Conservation (phyloP, 2,329 filamentous ascomycete species). For the Pseudophaeomoniella oleicola region DNA sequence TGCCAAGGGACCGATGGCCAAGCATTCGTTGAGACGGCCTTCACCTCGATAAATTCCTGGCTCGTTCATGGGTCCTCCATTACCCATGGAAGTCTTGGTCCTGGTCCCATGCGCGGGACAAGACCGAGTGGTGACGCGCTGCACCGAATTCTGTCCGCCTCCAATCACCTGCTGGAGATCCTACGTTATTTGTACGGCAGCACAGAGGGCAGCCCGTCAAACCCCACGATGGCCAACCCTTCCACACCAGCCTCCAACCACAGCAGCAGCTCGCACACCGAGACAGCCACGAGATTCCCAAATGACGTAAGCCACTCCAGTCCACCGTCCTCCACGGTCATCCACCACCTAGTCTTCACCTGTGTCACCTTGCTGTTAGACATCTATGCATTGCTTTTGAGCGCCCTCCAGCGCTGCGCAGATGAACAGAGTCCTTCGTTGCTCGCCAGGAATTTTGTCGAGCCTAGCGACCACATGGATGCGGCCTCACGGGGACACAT, state of each 20-base stretch:
- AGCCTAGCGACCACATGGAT: background rate
- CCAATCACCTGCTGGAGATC: constrained; percentile 4
- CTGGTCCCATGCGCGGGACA: background rate
- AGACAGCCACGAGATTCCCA: background rate
- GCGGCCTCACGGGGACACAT: constrained; percentile 4
- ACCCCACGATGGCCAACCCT: background rate
- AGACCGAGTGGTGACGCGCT: constrained; percentile 2
- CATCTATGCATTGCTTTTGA: constrained; percentile 4
- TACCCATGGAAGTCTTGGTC: constrained; percentile 1
- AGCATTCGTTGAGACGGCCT: constrained; percentile 4
- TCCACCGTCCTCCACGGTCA: constrained; percentile 2
- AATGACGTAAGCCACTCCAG: background rate
- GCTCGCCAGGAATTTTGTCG: background rate
- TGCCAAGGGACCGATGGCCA: background rate
- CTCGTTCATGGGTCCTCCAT: constrained; percentile 4
- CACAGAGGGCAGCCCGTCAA: background rate
- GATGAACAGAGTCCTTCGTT: background rate
- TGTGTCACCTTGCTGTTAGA: constrained; percentile 4
- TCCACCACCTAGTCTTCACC: constrained; percentile 5
- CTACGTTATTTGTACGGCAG: constrained; percentile 2
- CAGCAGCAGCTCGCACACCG: background rate
- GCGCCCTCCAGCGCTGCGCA: constrained; percentile 3
- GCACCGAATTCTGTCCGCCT: constrained; percentile 4
- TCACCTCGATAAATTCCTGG: constrained; percentile 4
- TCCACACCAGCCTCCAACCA: background rate